Base-by-base conservation (phyloP, 768 basidiomycete species). In the Mycena galericulata region DNA sequence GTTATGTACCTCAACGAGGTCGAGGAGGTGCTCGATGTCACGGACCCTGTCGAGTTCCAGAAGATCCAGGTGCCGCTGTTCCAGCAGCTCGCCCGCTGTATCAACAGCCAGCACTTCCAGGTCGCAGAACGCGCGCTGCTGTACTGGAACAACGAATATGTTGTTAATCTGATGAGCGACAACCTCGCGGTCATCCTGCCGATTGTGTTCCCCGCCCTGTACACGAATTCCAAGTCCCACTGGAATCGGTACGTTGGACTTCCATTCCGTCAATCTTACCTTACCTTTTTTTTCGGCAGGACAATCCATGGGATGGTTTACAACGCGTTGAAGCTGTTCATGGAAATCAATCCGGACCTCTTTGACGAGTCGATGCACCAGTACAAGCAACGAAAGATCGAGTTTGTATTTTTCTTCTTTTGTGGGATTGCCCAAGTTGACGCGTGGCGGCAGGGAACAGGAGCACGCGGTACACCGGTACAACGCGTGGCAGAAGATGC, bases 141-240 rank as follows among this genome's bases (percentile, higher is more conserved):
- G 73, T 99, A 98, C 79, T 99, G 98, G 98, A 98, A 99, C 83
- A 99, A 99, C 82, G 98, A 99, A 82, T 99, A 99, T 81, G 97
- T 99, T 72, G 95, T 99, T 74, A 99, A 98, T 80, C 88, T 99
- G 58, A 99, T 99, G 95, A 95, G 95, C 79, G 96, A 99, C 75
- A 99, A 99, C 78, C 86, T 99, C 70, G 80, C 89, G 26, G 80
- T 91, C 69, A 89, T 99, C 66, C 86, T 99, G 32, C 98, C 98
- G 9, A 95, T 99, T 75, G 96, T 99, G 56, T 99, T 99, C 84
- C 96, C 97, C 30, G 93, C 97, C 9, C 81, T 99, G 70, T 98
- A 97, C 79, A 92, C 91, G 45, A 99, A 98, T 80, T 98, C 97
- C 50, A 96, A 94, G 79, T 90, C 94, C 24, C 98, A 99, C 79